These are phyloP conservation scores for Puccinia polysora DNA, from an alignment of 1,284 basidiomycete genomes.

Conservation along the genomic window DNA sequence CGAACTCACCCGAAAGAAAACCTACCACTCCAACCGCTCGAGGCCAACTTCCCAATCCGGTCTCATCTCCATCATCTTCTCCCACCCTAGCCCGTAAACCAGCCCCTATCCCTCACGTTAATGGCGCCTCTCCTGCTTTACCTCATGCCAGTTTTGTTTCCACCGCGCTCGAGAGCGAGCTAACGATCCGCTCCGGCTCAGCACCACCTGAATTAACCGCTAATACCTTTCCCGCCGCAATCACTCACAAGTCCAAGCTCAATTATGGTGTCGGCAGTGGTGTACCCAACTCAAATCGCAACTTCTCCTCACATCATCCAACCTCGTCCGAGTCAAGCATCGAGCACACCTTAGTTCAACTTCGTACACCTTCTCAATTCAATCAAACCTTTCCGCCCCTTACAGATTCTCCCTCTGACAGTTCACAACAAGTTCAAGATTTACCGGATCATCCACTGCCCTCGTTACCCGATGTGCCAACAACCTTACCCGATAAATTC, in stretches of 20 bases:
- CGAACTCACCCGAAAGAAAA: not conserved
- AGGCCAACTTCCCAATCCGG: not conserved
- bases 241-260: not conserved
- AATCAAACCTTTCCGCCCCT: slow-evolving; percentile 35
- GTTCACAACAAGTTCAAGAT: not conserved
- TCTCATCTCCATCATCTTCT: slow-evolving; percentile 7
- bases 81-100: slow-evolving; percentile 1
- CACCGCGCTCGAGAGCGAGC: slow-evolving; percentile 30
- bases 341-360: slow-evolving; percentile 5
- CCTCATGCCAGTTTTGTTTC: slow-evolving; percentile 19
- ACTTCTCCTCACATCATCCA: not conserved
- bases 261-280: slow-evolving; percentile 8
- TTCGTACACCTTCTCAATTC: slow-evolving; percentile 36
- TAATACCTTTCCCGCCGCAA: not conserved
- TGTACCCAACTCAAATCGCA: not conserved
- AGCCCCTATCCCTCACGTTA: not conserved
- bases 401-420: slow-evolving; percentile 6
- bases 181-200: slow-evolving; percentile 37
- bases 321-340: not conserved
- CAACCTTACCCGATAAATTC: not conserved
- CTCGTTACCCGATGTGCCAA: slow-evolving; percentile 24
- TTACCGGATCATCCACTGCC: not conserved
- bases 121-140: not conserved
- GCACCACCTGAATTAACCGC: slow-evolving; percentile 33
- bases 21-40: not conserved